These are phyloP conservation scores for Craterostigma plantagineum DNA, from an alignment of 257 asterid species.

Conservation along the genomic window DNA sequence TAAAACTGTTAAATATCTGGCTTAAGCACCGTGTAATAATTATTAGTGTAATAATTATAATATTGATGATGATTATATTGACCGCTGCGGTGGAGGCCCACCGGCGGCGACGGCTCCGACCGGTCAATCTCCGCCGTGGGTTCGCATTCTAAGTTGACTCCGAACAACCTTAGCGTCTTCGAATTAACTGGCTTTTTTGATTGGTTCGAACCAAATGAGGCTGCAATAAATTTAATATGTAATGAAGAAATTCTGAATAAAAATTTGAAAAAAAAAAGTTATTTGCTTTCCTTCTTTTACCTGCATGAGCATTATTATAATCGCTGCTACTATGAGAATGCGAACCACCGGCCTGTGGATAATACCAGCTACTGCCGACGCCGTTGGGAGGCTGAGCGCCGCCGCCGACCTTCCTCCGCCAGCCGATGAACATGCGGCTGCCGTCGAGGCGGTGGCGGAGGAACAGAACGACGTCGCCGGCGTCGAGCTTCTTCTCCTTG, in stretches of 20 bases:
- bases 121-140: slow-evolving; percentile 19
- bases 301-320: not conserved
- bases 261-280: too few species aligned
- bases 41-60: slow-evolving; percentile 11
- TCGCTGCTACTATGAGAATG: too few species aligned
- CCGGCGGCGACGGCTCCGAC: slow-evolving; percentile 16
- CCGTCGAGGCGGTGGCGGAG: slow-evolving; percentile 37
- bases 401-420: slow-evolving; percentile 34
- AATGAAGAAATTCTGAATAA: too few species aligned
- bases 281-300: too few species aligned
- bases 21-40: slow-evolving; percentile 4
- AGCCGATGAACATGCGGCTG: slow-evolving; percentile 54
- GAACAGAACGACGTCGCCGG: slow-evolving; percentile 67
- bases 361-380: slow-evolving; percentile 13
- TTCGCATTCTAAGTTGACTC: slow-evolving; percentile 64
- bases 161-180: slow-evolving; percentile 68
- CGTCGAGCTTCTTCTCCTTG: slow-evolving; percentile 63
- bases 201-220: too few species aligned
- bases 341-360: slow-evolving; percentile 7
- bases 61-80: slow-evolving; percentile 13
- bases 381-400: not conserved
- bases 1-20: not conserved
- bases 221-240: too few species aligned
- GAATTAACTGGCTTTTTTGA: slow-evolving; percentile 3
- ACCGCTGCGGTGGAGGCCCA: slow-evolving; percentile 11